phyloP scores from a whole-genome alignment of 352 stramenopile genomes.

The Phytopythium mirpurense region DNA sequence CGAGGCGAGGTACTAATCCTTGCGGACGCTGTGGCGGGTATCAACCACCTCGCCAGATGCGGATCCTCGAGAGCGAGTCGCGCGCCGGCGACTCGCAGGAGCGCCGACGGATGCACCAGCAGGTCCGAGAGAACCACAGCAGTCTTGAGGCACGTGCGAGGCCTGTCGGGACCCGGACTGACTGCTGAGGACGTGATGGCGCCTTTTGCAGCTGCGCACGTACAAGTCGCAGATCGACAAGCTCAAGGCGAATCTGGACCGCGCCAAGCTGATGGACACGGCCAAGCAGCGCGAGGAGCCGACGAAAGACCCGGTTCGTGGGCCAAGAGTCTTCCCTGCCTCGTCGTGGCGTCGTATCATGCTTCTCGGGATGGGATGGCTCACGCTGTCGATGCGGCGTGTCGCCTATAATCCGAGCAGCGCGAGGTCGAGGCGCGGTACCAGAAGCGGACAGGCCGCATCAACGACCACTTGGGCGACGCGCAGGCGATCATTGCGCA shows the following conservation, averaged over 20 bases:
- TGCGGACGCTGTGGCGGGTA: background rate
- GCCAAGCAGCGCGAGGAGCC: conserved; percentile 60
- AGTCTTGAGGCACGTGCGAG: background rate
- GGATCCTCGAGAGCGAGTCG: conserved; percentile 81
- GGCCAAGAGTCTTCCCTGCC: too few relatives aligned
- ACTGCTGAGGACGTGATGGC: background rate
- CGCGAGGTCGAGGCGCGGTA: conserved; percentile 73
- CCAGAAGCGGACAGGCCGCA: conserved; percentile 64
- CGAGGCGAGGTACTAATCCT: too few relatives aligned
- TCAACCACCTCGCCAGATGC: conserved; percentile 26
- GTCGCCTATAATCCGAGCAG: conserved; percentile 10
- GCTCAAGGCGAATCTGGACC: conserved; percentile 78
- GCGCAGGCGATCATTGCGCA: conserved; percentile 63
- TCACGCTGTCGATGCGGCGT: too few relatives aligned
- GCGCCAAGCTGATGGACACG: conserved; percentile 67
- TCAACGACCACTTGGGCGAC: conserved; percentile 65
- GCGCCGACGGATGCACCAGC: conserved; percentile 79
- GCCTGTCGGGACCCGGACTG: background rate
- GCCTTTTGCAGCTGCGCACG: conserved; percentile 38
- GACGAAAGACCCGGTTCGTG: conserved; percentile 18
- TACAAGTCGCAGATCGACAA: conserved; percentile 85
- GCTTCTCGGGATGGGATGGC: too few relatives aligned
- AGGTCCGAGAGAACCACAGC: too few relatives aligned
- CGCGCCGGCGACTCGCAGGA: conserved; percentile 73
- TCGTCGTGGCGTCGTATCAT: too few relatives aligned